These are phyloP conservation scores for Dactylellina cionopaga DNA, from an alignment of 2,329 filamentous ascomycete species.

Conservation along the genomic window DNA sequence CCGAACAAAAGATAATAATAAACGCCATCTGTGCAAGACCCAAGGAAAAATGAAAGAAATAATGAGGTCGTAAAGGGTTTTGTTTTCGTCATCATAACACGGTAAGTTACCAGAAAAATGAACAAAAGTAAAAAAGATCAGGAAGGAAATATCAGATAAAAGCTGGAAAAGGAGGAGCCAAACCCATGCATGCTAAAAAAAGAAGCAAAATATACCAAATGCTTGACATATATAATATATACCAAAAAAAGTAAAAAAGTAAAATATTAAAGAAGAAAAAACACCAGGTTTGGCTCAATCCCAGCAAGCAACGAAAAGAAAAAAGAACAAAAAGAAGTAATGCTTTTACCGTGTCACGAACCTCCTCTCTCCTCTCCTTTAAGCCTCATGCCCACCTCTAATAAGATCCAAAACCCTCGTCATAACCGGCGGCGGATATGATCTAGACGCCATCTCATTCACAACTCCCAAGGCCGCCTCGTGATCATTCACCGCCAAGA, in stretches of 20 bases:
- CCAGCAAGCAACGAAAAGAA: not conserved
- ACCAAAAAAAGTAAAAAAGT: not conserved
- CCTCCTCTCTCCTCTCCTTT: constrained; percentile 2
- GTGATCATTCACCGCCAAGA: constrained; percentile 82
- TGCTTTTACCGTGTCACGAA: constrained; percentile 49
- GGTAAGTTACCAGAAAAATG: constrained; percentile 17
- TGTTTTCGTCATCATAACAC: constrained; percentile 38
- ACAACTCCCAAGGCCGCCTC: constrained; percentile 80
- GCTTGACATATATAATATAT: constrained; percentile 4
- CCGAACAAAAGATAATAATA: constrained; percentile 22
- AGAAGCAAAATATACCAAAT: not conserved
- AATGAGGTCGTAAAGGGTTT: constrained; percentile 32
- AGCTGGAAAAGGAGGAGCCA: constrained; percentile 40
- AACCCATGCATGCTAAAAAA: constrained; percentile 42
- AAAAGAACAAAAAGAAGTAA: constrained; percentile 11
- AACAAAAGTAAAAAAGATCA: not conserved
- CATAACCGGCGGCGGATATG: constrained; percentile 90
- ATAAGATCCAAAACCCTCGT: constrained; percentile 94
- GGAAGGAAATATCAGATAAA: constrained; percentile 1
- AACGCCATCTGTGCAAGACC: too few relatives aligned
- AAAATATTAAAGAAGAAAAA: constrained; percentile 11
- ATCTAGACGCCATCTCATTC: constrained; percentile 86
- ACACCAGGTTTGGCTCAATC: constrained; percentile 42
- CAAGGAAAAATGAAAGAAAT: constrained; percentile 1
- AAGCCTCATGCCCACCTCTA: constrained; percentile 62